Percentiles rank a stretch among this genome's conserved stretches.
phyloP scores from a whole-genome alignment of 1,284 basidiomycete species.

The Cryptococcus sp. region DNA sequence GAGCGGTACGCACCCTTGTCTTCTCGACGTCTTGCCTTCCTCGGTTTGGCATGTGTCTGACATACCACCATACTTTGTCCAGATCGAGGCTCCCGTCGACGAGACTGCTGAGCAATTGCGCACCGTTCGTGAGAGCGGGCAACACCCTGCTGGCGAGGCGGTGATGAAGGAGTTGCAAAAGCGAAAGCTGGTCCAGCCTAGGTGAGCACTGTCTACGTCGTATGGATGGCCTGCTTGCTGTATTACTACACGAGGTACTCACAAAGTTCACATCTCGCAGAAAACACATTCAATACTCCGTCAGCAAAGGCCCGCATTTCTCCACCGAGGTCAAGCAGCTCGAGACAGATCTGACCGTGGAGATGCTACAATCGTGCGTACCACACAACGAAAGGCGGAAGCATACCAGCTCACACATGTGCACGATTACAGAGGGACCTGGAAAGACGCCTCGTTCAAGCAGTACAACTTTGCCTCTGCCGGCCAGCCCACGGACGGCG shows the following conservation, averaged over 20 bases:
- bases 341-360: slow-evolving; percentile 96
- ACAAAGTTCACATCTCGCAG: slow-evolving; percentile 54
- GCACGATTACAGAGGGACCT: slow-evolving; percentile 66
- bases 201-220: slow-evolving; percentile 26
- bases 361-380: slow-evolving; percentile 86
- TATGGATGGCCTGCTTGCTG: neutral
- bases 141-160: slow-evolving; percentile 73
- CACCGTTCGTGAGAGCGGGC: slow-evolving; percentile 69
- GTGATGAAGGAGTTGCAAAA: slow-evolving; percentile 83
- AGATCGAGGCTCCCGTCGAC: slow-evolving; percentile 71
- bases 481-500: slow-evolving; percentile 82
- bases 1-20: slow-evolving; percentile 63
- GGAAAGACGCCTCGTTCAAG: slow-evolving; percentile 92
- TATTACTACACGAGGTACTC: neutral
- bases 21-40: neutral
- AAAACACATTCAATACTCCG: slow-evolving; percentile 93
- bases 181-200: slow-evolving; percentile 71
- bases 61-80: slow-evolving; percentile 1
- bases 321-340: slow-evolving; percentile 90
- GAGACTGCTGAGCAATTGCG: slow-evolving; percentile 72
- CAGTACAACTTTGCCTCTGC: slow-evolving; percentile 99
- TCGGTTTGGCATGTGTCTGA: neutral
- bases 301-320: slow-evolving; percentile 83
- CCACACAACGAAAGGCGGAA: too few species aligned
- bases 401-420: slow-evolving; percentile 3